Percentiles rank a stretch among this genome's conserved stretches.
Evolutionary conservation across 2,329 filamentous ascomycete species (phyloP).

Genomic region (Sarocladium brachiariae): DNA sequence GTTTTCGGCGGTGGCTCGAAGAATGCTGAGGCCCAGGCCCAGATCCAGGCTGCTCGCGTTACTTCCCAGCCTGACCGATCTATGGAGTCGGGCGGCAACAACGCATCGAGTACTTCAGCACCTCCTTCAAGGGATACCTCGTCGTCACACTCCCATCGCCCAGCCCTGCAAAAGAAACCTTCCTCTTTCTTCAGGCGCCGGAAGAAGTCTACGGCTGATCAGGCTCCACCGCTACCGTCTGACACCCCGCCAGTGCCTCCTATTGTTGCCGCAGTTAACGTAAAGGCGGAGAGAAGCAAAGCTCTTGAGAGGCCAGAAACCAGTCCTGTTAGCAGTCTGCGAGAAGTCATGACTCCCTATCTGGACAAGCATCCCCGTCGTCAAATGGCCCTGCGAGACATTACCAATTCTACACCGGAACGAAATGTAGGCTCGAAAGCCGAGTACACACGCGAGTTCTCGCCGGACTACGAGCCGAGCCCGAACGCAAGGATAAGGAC

Average conservation of each 20-base stretch:
- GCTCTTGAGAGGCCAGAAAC: slow-evolving; percentile 30
- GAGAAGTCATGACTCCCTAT: slow-evolving; percentile 83
- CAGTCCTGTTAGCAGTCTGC: slow-evolving; percentile 72
- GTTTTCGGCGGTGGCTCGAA: slow-evolving; percentile 67
- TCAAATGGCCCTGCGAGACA: slow-evolving; percentile 17
- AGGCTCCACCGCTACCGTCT: slow-evolving; percentile 48
- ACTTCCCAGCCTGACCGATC: not conserved
- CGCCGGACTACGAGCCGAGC: slow-evolving; percentile 67
- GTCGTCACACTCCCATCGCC: slow-evolving; percentile 38
- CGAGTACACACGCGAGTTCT: slow-evolving; percentile 54
- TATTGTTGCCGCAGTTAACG: slow-evolving; percentile 24
- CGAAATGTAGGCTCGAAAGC: slow-evolving; percentile 21
- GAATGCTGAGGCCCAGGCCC: slow-evolving; percentile 17
- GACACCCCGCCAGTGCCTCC: slow-evolving; percentile 33
- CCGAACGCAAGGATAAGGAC: slow-evolving; percentile 63
- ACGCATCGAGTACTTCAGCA: slow-evolving; percentile 22
- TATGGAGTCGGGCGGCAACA: slow-evolving; percentile 2
- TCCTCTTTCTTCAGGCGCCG: slow-evolving; percentile 90
- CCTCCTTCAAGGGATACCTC: slow-evolving; percentile 43
- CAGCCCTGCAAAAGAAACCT: slow-evolving; percentile 74
- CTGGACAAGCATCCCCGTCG: slow-evolving; percentile 31
- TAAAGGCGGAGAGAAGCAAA: slow-evolving; percentile 23
- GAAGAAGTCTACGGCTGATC: slow-evolving; percentile 81
- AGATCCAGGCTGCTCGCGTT: not conserved
- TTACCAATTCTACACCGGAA: slow-evolving; percentile 17